Base-by-base conservation (phyloP, 2,329 filamentous ascomycete genomes). In the Penicillium sp. region DNA sequence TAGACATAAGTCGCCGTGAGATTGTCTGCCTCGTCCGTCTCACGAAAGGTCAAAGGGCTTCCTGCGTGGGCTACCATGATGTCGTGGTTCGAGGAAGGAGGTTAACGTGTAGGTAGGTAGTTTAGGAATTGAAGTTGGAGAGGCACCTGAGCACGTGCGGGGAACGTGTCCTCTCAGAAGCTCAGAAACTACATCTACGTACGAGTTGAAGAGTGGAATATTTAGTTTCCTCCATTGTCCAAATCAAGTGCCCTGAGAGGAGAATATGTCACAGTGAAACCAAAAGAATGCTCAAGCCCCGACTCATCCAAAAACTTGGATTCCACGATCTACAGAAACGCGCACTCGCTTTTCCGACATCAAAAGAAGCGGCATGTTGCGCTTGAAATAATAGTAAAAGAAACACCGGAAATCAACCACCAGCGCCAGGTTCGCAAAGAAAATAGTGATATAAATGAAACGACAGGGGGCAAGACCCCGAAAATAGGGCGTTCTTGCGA, bases 11-110 rank as follows among this genome's bases (percentile, higher is more conserved):
- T 78, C 5, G 73, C 70, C 3, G 68, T 72, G 10, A 76, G 62
- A 50, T 71, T 72, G 23, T 78, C 78, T 18, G 77, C 74, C 49
- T 80, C 77, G 59, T 82, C 77, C 20, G 66, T 66, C 50, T 72
- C 69, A 12, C 45, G 62, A 29, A 72, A 60, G n/a, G 59, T 61
- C 18, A 70, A 27, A n/a, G 44, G 48, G 12, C 20, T 35, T 9
- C 29, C 28, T 3, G 43, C 29, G 4, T 42, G 25, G 18, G 44
- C 39, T 6, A 20, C 20, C 46, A 54, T 51, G 25, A 13, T 48
- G 42, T 32, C 46, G 32, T 29, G 37, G 24, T 35, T 42, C 24
- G 23, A 48, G 29, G 41, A 10, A 29, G 20, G 39, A 32, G 29
- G 38, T 25, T 24, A 38, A 32, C 10, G n/a, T 10, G 15, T 18